Conservation (phyloP, 176 grass and related monocot species). For the Triticum dicoccoides region DNA sequence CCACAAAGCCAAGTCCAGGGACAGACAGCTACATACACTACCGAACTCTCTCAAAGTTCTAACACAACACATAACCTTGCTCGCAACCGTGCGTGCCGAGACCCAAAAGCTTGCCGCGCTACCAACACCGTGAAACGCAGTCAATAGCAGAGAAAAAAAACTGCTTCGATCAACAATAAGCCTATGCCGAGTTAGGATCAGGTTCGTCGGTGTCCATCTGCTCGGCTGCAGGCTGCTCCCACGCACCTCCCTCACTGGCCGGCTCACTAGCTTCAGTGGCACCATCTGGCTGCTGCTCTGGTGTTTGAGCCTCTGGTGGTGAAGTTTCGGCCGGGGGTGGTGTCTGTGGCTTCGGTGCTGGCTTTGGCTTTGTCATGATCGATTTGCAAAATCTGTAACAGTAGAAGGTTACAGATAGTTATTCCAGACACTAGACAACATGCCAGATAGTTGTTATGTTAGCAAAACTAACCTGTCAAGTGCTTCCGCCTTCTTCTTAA, state of each 20-base stretch:
- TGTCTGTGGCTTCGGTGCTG: slow-evolving; percentile 68
- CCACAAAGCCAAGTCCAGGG: background rate
- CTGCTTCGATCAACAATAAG: background rate
- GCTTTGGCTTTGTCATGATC: slow-evolving; percentile 78
- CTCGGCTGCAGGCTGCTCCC: slow-evolving; percentile 23
- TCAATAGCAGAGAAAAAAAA: background rate
- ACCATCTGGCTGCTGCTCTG: slow-evolving; percentile 35
- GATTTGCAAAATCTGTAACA: slow-evolving; percentile 66
- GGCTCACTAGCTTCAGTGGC: background rate
- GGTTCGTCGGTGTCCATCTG: slow-evolving; percentile 70
- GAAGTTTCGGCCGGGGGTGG: slow-evolving; percentile 43
- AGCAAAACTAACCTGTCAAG: slow-evolving; percentile 47
- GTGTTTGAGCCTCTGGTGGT: slow-evolving; percentile 30
- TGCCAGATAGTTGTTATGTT: background rate
- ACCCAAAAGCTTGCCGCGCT: background rate
- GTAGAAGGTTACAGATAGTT: background rate
- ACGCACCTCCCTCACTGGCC: slow-evolving; percentile 15
- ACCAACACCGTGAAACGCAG: background rate
- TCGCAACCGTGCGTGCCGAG: background rate
- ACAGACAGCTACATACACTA: background rate
- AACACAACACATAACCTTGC: background rate
- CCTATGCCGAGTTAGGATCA: slow-evolving; percentile 38
- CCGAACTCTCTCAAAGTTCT: background rate
- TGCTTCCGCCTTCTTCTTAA: slow-evolving; percentile 67
- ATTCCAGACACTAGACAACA: background rate